Evolutionary conservation across 805 yeast species (phyloP).

Genomic region (Huiozyma sinensis): DNA sequence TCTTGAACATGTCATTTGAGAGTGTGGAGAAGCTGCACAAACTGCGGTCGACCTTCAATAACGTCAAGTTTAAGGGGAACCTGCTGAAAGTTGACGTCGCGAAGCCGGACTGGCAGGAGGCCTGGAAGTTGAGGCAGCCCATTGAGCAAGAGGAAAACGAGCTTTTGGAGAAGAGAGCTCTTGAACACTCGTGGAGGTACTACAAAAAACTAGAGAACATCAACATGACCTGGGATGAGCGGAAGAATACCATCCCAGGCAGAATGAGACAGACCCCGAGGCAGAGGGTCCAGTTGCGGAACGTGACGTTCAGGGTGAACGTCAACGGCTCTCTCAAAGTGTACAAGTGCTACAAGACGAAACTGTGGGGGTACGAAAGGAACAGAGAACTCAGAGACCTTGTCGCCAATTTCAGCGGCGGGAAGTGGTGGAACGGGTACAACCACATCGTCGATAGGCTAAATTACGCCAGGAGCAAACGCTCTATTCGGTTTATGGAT

Average conservation of each 20-base stretch:
- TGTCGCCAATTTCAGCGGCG: slow-evolving; percentile 49
- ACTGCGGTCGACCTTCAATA: slow-evolving; percentile 51
- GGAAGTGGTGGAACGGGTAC: slow-evolving; percentile 70
- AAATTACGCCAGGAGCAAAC: slow-evolving; percentile 22
- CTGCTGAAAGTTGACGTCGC: slow-evolving; percentile 54
- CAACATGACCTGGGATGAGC: slow-evolving; percentile 32
- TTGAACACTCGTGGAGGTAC: slow-evolving; percentile 31
- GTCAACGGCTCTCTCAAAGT: slow-evolving; percentile 47
- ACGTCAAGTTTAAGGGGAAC: slow-evolving; percentile 66
- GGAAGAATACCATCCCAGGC: slow-evolving; percentile 41
- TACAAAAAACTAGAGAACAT: slow-evolving; percentile 31
- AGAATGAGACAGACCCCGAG: slow-evolving; percentile 50
- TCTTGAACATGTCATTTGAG: slow-evolving; percentile 46
- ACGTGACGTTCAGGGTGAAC: slow-evolving; percentile 54
- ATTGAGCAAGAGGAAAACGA: slow-evolving; percentile 29
- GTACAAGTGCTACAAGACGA: slow-evolving; percentile 56
- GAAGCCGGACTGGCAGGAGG: slow-evolving; percentile 38
- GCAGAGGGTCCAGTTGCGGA: slow-evolving; percentile 25
- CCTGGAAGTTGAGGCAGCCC: slow-evolving; percentile 37
- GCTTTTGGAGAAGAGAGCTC: slow-evolving; percentile 24
- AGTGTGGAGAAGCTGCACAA: slow-evolving; percentile 33
- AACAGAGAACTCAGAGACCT: slow-evolving; percentile 50
- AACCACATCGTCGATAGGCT: slow-evolving; percentile 67
- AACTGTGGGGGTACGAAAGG: slow-evolving; percentile 87
- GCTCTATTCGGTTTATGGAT: slow-evolving; percentile 2